phyloP scores from a whole-genome alignment of 768 basidiomycete species.

The Lyophyllum semitale region DNA sequence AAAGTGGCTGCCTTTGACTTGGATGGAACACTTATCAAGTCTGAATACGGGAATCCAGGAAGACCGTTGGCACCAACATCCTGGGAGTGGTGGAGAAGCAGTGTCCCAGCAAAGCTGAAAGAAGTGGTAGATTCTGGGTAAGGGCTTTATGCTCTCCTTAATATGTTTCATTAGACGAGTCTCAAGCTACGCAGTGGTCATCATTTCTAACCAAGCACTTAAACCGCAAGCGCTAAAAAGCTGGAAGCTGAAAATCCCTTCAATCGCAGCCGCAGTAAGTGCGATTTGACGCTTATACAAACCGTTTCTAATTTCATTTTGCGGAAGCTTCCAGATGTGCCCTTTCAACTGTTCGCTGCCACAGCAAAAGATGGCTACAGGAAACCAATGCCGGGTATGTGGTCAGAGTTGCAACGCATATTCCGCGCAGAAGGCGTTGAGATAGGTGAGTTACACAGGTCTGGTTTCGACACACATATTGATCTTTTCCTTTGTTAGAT shows the following conservation, averaged over 20 bases:
- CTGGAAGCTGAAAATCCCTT: slow-evolving; percentile 79
- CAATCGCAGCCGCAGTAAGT: slow-evolving; percentile 65
- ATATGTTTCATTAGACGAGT: not conserved
- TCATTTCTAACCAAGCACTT: slow-evolving; percentile 82
- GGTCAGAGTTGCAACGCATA: slow-evolving; percentile 67
- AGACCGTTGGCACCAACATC: slow-evolving; percentile 36
- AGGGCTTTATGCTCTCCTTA: slow-evolving; percentile 17
- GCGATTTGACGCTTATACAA: not conserved
- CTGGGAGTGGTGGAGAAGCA: slow-evolving; percentile 76
- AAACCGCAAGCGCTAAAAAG: slow-evolving; percentile 46
- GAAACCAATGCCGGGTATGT: slow-evolving; percentile 91
- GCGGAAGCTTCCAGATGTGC: slow-evolving; percentile 65
- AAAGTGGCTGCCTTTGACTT: slow-evolving; percentile 84
- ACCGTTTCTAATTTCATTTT: not conserved
- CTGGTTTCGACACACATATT: not conserved
- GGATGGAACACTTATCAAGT: slow-evolving; percentile 84
- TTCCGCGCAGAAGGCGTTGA: slow-evolving; percentile 56
- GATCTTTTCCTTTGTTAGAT: slow-evolving; percentile 48
- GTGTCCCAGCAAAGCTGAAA: slow-evolving; percentile 64
- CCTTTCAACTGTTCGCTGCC: slow-evolving; percentile 81
- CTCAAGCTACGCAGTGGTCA: slow-evolving; percentile 65
- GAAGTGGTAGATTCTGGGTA: slow-evolving; percentile 64
- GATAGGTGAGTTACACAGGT: slow-evolving; percentile 54
- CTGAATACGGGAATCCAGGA: slow-evolving; percentile 22
- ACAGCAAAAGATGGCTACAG: slow-evolving; percentile 72